A percentile compares a stretch with the other conserved stretches of the same genome.
Conservation (phyloP, 108 stramenopile species). For the Thalassiosira profunda region DNA sequence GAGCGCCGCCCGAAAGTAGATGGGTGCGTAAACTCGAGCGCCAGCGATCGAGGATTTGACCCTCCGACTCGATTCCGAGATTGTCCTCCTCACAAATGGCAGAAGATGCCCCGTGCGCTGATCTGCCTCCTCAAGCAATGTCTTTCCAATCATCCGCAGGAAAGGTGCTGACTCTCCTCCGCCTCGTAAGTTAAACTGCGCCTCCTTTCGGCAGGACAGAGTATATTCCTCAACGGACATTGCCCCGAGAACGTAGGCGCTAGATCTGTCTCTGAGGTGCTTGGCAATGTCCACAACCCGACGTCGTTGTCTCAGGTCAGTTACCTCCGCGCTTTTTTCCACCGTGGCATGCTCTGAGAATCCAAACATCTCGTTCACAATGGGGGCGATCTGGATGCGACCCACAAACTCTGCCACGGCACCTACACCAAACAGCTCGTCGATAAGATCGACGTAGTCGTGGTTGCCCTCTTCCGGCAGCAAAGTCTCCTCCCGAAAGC, state of each 20-base stretch:
- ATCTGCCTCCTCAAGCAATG: constrained; percentile 21
- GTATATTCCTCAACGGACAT: constrained; percentile 11
- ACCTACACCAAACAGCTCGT: constrained; percentile 45
- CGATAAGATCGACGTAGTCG: constrained; percentile 44
- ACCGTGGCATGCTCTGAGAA: constrained; percentile 21
- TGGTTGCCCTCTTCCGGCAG: not conserved
- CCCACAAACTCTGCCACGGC: constrained; percentile 47
- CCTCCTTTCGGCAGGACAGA: constrained; percentile 7
- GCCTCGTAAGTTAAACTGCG: not conserved
- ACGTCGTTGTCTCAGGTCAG: constrained; percentile 32
- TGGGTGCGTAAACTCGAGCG: constrained; percentile 24
- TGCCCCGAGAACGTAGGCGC: constrained; percentile 21
- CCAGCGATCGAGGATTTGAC: constrained; percentile 9
- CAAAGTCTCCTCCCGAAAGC: constrained; percentile 18
- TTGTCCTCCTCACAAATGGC: constrained; percentile 19
- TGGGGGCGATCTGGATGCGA: constrained; percentile 43
- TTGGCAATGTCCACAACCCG: constrained; percentile 51
- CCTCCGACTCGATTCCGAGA: constrained; percentile 5
- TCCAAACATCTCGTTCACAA: constrained; percentile 43
- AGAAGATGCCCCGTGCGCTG: constrained; percentile 10
- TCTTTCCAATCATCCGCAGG: constrained; percentile 8
- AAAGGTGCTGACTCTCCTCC: constrained; percentile 16
- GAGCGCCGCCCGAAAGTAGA: constrained; percentile 20
- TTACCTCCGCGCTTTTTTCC: constrained; percentile 1
- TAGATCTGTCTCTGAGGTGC: constrained; percentile 38